These are phyloP conservation scores for Hericium coralloides DNA, from an alignment of 768 basidiomycete genomes.

Conservation along the genomic window DNA sequence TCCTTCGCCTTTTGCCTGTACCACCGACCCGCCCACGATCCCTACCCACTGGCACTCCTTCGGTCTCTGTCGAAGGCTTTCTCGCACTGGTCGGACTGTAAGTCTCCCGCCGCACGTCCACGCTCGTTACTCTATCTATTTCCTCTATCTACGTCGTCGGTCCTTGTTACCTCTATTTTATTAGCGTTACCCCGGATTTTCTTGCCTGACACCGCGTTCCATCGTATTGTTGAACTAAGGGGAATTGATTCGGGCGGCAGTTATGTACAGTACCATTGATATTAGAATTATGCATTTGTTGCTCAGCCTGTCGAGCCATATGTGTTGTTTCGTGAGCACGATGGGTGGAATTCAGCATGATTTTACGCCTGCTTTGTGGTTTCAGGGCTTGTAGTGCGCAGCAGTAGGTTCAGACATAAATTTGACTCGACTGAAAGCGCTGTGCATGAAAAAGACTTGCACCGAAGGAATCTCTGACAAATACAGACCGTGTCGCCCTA, in stretches of 20 bases:
- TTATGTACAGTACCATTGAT: slow-evolving; percentile 13
- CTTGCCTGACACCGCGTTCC: slow-evolving; percentile 14
- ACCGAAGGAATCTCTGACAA: too few species aligned
- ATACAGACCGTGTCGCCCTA: too few species aligned
- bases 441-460: too few species aligned
- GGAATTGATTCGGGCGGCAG: slow-evolving; percentile 7
- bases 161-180: slow-evolving; percentile 7
- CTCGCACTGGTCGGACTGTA: neutral
- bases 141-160: slow-evolving; percentile 9
- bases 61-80: neutral
- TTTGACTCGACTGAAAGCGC: too few species aligned
- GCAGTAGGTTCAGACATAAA: too few species aligned
- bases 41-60: neutral
- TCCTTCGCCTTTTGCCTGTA: slow-evolving; percentile 2
- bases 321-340: neutral
- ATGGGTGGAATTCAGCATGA: neutral
- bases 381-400: too few species aligned
- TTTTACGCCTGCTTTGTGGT: too few species aligned
- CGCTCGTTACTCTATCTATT: slow-evolving; percentile 13
- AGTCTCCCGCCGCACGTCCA: neutral
- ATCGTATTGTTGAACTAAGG: slow-evolving; percentile 7
- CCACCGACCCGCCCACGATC: slow-evolving; percentile 4
- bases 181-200: slow-evolving; percentile 13
- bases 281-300: slow-evolving; percentile 13
- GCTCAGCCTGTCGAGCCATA: neutral